Base-by-base conservation (phyloP, 2,329 filamentous ascomycete species). In the Phialophora chinensis region DNA sequence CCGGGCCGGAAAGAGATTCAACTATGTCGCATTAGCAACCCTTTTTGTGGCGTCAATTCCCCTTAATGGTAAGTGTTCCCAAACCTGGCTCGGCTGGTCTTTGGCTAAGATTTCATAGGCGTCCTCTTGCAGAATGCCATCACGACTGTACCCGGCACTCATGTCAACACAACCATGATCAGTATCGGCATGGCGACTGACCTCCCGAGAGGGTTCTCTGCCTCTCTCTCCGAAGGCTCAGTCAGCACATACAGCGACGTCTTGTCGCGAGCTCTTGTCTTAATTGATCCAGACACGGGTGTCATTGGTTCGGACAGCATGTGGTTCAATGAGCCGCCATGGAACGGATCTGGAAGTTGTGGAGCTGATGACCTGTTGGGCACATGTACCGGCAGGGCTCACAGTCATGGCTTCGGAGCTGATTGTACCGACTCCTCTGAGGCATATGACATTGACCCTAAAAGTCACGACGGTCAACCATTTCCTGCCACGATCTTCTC, bases 1-100 rank as follows among this genome's bases (percentile, higher is more conserved):
- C 3, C 42, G 50, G 17, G 17, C 59, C n/a, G 59, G 59, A 27
- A 61, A 52, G 59, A 61, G 42, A 50, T 61, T 61, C n/a, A 61
- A 61, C n/a, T 61, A 61, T 50, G 27, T 61, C 4, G 59, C 59
- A 29, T 23, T 61, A 44, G 59, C 35, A 17, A 61, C 59, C 6
- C 20, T 61, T 4, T 61, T 61, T 50, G 59, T 54, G 12, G 59
- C 59, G 20, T 50, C 59, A 27, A 33, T 61, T 33, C 59, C 59
- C 3, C n/a, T 61, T 3, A 61, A 61, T 23, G 59, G 59, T 35
- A 35, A 29, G 54, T 33, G 7, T 56, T 23, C 10, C 23, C 27
- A 25, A 14, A 14, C 20, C 23, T 23, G 49, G 49, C 20, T 27
- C 12, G 11, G 23, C 14, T 25, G 20, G 23, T 14, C 6, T 10